phyloP scores from a whole-genome alignment of 805 yeast genomes.

The Wickerhamiella lipophila region DNA sequence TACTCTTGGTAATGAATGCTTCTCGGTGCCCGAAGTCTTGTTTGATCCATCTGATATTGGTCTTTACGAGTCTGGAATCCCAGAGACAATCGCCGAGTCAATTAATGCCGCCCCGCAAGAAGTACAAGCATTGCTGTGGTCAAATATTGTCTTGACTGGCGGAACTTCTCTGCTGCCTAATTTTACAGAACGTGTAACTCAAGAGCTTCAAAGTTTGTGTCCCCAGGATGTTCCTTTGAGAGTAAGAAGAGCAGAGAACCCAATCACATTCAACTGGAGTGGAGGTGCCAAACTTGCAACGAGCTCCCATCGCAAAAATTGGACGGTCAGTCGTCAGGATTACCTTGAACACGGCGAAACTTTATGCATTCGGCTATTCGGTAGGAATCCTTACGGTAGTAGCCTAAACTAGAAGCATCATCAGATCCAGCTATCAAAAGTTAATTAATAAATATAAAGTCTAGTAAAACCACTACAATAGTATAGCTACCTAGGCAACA shows the following conservation, averaged over 20 bases:
- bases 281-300: slow-evolving; percentile 40
- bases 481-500: background rate
- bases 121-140: slow-evolving; percentile 53
- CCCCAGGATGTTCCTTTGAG: slow-evolving; percentile 27
- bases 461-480: background rate
- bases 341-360: slow-evolving; percentile 74
- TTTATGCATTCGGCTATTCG: slow-evolving; percentile 42
- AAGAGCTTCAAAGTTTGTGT: slow-evolving; percentile 27
- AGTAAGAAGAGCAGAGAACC: slow-evolving; percentile 26
- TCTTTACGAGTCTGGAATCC: slow-evolving; percentile 65
- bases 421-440: no score
- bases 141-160: slow-evolving; percentile 71
- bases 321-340: slow-evolving; percentile 61
- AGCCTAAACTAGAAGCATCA: no score
- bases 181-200: slow-evolving; percentile 43
- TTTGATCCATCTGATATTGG: slow-evolving; percentile 79
- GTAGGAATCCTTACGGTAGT: slow-evolving; percentile 9
- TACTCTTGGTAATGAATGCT: slow-evolving; percentile 67
- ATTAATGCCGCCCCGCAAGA: slow-evolving; percentile 61
- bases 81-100: slow-evolving; percentile 55
- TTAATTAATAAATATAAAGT: background rate
- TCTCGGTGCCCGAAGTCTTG: slow-evolving; percentile 72
- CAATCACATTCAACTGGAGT: slow-evolving; percentile 43
- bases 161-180: slow-evolving; percentile 68
- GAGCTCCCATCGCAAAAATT: slow-evolving; percentile 32